Conservation (phyloP, 768 basidiomycete genomes). For the Trametes sanguinea region DNA sequence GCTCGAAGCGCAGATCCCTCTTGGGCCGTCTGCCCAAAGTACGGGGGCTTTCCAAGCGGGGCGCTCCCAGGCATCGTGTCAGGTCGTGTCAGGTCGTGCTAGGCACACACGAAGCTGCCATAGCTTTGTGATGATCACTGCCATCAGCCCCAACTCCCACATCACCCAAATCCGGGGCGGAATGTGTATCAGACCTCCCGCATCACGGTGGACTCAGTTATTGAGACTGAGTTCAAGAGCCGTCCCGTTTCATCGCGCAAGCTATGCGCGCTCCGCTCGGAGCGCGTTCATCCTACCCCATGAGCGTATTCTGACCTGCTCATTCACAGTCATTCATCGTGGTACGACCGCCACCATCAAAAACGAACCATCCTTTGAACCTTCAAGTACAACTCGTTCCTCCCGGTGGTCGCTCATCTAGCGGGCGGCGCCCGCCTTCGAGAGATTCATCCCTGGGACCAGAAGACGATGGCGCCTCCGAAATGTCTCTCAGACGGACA, state of each 20-base stretch:
- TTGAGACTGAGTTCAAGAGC: no score
- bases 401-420: constrained; percentile 41
- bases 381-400: constrained; percentile 92
- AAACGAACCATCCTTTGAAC: constrained; percentile 84
- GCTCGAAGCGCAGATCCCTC: no score
- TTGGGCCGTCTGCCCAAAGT: no score
- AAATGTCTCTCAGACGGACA: constrained; percentile 41
- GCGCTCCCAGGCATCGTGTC: no score
- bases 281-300: background rate
- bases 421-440: constrained; percentile 41
- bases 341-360: constrained; percentile 86
- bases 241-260: no score
- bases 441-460: constrained; percentile 43
- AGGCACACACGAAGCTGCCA: background rate
- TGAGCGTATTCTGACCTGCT: background rate
- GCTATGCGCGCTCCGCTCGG: no score
- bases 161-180: no score
- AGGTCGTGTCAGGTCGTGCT: background rate
- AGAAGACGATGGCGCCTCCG: constrained; percentile 25
- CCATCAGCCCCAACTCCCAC: background rate
- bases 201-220: background rate
- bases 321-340: constrained; percentile 78
- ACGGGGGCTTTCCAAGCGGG: no score
- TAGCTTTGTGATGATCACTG: background rate
- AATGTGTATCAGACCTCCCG: no score